A percentile compares a stretch with the other conserved stretches of the same genome.
Conservation (phyloP, 305 asterid genomes). For the Petunia hybrid region DNA sequence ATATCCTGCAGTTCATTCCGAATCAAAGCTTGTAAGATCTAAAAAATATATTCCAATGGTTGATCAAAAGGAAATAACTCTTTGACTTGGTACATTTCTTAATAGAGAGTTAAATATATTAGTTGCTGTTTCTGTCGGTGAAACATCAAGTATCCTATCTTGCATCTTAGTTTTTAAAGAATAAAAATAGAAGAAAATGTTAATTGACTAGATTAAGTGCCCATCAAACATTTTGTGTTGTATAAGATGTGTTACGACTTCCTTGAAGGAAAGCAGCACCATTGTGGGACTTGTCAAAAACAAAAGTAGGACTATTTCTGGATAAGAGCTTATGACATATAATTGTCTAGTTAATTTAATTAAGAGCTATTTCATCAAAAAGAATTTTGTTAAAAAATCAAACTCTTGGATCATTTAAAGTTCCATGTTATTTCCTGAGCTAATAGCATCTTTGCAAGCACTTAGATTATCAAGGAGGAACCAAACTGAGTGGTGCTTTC, state of each 20-base stretch:
- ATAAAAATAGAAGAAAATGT: neutral
- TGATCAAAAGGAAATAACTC: neutral
- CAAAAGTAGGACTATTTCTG: neutral
- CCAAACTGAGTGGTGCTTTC: neutral
- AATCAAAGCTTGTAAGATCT: neutral
- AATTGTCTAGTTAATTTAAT: neutral
- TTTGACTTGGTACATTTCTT: neutral
- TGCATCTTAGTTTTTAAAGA: neutral
- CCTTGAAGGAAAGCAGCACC: neutral
- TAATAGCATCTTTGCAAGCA: conserved; percentile 11
- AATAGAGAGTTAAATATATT: neutral
- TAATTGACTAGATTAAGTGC: neutral
- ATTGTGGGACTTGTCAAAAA: too few relatives aligned
- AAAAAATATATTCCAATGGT: neutral
- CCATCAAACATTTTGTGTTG: neutral
- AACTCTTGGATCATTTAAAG: neutral
- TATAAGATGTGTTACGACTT: neutral
- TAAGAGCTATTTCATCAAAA: conserved; percentile 9
- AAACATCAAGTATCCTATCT: neutral
- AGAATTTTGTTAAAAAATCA: neutral
- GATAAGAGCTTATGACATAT: neutral
- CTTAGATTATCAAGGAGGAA: neutral
- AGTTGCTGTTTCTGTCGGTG: neutral
- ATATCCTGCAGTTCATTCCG: neutral
- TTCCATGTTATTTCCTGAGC: neutral